Evolutionary conservation across 2,329 filamentous ascomycete species (phyloP), one percentile per base, ranked within the genome.

Genomic region (Incumbomyces lentus): DNA sequence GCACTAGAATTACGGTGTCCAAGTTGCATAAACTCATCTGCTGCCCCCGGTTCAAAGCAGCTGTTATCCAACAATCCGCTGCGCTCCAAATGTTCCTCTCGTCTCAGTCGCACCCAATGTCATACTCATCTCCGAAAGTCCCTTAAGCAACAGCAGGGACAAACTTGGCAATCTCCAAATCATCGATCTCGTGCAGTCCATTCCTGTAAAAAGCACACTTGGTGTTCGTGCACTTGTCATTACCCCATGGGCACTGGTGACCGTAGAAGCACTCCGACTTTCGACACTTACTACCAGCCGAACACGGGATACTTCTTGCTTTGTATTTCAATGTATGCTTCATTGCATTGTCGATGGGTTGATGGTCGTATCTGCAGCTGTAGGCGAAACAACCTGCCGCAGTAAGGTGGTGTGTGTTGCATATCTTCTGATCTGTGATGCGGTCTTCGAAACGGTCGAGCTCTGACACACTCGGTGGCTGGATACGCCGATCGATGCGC

Each of bases 381-480:
- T 55, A 51, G 10, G 50, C 43, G 39, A 49, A 48, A 36, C 52
- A 55, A 30, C 47, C 50, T 13, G 58, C 50, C 2, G 62, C 61
- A 0, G 62, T 62, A 0, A 76, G 60, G 47, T 74, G 68, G 48
- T 66, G 66, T 22, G 64, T 65, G 54, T 75, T 75, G 58, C 73
- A 76, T 0, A 71, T 63, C 52, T 73, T 74, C 14, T 61, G 58
- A 2, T 59, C 53, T 12, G 59, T 60, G 22, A 62, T 60, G 11
- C 65, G 63, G 10, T 59, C 56, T 16, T 64, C 62, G 54, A 71
- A 75, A 7, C 52, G 51, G 1, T 61, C 55, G 55, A 65, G 64
- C 22, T 68, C 66, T 13, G 66, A 60, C 12, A 52, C 30, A 0
- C 64, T 54, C 0, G 69, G 67, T 1, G 58, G 52, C 7, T 62